phyloP scores from a whole-genome alignment of 352 stramenopile genomes.

The Phytophthora rubi region DNA sequence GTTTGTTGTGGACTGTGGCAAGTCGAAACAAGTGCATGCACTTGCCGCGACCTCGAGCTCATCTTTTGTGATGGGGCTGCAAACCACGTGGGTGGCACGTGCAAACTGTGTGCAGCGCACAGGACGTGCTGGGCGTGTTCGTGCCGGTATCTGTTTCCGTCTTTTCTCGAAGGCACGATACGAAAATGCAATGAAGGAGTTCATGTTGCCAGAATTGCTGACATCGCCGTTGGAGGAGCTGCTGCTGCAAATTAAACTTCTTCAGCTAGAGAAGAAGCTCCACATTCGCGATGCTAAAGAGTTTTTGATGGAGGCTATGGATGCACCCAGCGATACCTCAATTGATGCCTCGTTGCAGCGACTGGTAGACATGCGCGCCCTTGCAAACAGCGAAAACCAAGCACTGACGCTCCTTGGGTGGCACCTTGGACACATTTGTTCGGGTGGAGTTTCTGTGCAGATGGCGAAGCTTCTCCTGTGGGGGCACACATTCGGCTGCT shows the following conservation, averaged over 20 bases:
- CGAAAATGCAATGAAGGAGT: constrained; percentile 74
- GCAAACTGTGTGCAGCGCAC: constrained; percentile 91
- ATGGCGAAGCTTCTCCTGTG: constrained; percentile 79
- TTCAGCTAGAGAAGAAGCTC: constrained; percentile 80
- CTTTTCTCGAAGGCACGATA: constrained; percentile 72
- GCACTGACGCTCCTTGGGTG: constrained; percentile 72
- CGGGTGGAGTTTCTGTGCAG: constrained; percentile 66
- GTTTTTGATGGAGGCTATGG: constrained; percentile 93
- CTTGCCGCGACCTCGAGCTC: constrained; percentile 71
- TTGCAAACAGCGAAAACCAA: constrained; percentile 39
- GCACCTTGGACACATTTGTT: constrained; percentile 77
- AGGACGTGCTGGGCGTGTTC: constrained; percentile 93
- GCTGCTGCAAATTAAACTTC: constrained; percentile 76
- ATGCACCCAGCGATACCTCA: constrained; percentile 91
- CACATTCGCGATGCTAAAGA: constrained; percentile 68
- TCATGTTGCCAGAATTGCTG: constrained; percentile 80
- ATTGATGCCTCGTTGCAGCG: constrained; percentile 93
- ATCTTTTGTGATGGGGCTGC: constrained; percentile 88
- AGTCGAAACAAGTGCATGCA: constrained; percentile 79
- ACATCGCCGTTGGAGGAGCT: constrained; percentile 78
- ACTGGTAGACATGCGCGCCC: constrained; percentile 81
- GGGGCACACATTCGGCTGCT: constrained; percentile 72
- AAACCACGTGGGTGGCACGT: constrained; percentile 88
- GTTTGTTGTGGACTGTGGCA: constrained; percentile 89
- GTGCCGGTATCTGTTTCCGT: constrained; percentile 93